These are phyloP conservation scores for Zelopaecilomyces penicillatus DNA, from an alignment of 2,329 filamentous ascomycete genomes.

Conservation along the genomic window DNA sequence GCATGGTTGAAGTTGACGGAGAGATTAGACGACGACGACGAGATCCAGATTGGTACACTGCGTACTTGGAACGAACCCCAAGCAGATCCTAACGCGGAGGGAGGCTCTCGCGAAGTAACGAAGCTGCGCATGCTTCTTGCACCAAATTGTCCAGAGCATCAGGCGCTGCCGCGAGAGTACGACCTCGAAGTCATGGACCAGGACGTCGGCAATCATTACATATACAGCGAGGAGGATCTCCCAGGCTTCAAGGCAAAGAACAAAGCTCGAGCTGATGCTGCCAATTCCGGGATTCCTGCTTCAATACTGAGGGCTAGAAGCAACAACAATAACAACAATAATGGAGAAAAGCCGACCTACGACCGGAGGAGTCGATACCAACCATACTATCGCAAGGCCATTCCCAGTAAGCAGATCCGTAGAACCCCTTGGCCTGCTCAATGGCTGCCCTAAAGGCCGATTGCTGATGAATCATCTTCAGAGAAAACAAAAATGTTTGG, in stretches of 20 bases:
- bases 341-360: conserved; percentile 33
- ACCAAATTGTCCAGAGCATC: conserved; percentile 56
- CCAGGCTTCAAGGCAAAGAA: conserved; percentile 44
- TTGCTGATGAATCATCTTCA: conserved; percentile 20
- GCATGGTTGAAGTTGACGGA: conserved; percentile 51
- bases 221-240: conserved; percentile 91
- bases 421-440: background rate
- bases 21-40: conserved; percentile 67
- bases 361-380: conserved; percentile 38
- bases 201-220: conserved; percentile 73
- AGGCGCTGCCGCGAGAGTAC: conserved; percentile 79
- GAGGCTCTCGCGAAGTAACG: conserved; percentile 22
- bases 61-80: conserved; percentile 47
- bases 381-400: conserved; percentile 61
- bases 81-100: conserved; percentile 43
- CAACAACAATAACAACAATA: conserved; percentile 1
- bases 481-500: conserved; percentile 73
- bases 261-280: conserved; percentile 45
- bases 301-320: conserved; percentile 37
- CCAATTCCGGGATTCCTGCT: conserved; percentile 50
- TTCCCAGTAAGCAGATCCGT: conserved; percentile 54
- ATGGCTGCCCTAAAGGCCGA: no score
- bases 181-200: conserved; percentile 59
- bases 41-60: conserved; percentile 73
- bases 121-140: conserved; percentile 57